Conservation (phyloP, 176 grass and related monocot species). For the Tillandsia fasciculata region DNA sequence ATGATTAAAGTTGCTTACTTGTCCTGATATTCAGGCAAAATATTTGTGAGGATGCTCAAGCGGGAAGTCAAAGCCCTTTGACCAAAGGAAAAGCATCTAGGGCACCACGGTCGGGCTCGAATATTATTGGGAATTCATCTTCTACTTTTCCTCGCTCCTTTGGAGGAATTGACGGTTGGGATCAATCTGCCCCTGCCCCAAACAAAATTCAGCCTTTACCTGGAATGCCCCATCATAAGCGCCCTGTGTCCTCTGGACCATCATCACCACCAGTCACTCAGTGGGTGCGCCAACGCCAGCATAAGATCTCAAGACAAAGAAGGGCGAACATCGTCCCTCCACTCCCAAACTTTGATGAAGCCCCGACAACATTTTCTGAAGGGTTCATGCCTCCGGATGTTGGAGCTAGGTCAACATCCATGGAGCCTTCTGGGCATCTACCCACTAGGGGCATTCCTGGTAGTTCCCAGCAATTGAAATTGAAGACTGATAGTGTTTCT, state of each 20-base stretch:
- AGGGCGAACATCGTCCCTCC: slow-evolving; percentile 82
- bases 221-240: slow-evolving; percentile 47
- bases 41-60: slow-evolving; percentile 53
- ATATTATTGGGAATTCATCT: slow-evolving; percentile 42
- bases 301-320: slow-evolving; percentile 74
- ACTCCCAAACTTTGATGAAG: slow-evolving; percentile 78
- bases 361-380: slow-evolving; percentile 28
- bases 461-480: slow-evolving; percentile 21
- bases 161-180: slow-evolving; percentile 50
- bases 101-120: slow-evolving; percentile 43
- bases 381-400: slow-evolving; percentile 43
- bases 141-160: slow-evolving; percentile 46
- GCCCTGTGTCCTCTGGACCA: slow-evolving; percentile 36
- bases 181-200: slow-evolving; percentile 28
- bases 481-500: slow-evolving; percentile 28
- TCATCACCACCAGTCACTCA: slow-evolving; percentile 56
- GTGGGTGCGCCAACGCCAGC: slow-evolving; percentile 65
- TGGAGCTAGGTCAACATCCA: slow-evolving; percentile 29
- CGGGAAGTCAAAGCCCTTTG: slow-evolving; percentile 35
- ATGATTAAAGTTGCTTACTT: slow-evolving; percentile 11
- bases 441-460: slow-evolving; percentile 21
- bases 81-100: slow-evolving; percentile 80
- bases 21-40: slow-evolving; percentile 26
- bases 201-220: slow-evolving; percentile 53
- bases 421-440: slow-evolving; percentile 16